Evolutionary conservation across 139 green algal species (phyloP), one percentile per base, ranked within the genome.

Genomic region (Parachlorella kessleri): DNA sequence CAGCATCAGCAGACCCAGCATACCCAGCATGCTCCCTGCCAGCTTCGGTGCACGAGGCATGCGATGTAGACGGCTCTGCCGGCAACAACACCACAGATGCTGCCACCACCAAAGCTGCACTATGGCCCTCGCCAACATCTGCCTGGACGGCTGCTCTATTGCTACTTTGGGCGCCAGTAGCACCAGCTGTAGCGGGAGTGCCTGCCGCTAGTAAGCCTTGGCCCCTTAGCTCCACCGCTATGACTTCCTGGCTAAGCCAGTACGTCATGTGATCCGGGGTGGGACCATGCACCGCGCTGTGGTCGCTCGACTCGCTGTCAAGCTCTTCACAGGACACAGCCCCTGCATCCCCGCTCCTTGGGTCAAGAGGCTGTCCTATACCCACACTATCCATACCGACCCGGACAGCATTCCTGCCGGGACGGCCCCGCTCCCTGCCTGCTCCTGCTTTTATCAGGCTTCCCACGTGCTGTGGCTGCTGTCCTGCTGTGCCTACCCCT

Each of bases 221-320:
- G n/a, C n/a, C n/a, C n/a, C n/a, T n/a, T 33, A 81, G 66, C n/a
- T 66, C 76, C 0, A 53, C 76, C 1, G 48, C 76, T 7, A 80
- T 66, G 3, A 41, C 66, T 3, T n/a, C 26, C n/a, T 59, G 76
- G 2, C 42, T 42, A 24, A 81, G 66, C 48, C 68, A 75, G 48
- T 75, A 59, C 9, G 14, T 36, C 32, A 80, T 33, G 33, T 42
- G 65, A 10, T 74, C 41, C 0, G 65, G 24, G 32, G 24, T 32
- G 10, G 55, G 30, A 2, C 48, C 32, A 7, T 21, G 8, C 32
- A 4, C 35, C 32, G 38, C 30, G 30, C 40, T 2, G 9, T 41
- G 32, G 3, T 33, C 3, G 65, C 8, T 7, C 65, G 32, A 9
- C 26, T 41, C 65, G 65, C n/a, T 26, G 65, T 41, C 65, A 35